phyloP scores from a whole-genome alignment of 768 basidiomycete species.

The Panaeolus papilionaceus region DNA sequence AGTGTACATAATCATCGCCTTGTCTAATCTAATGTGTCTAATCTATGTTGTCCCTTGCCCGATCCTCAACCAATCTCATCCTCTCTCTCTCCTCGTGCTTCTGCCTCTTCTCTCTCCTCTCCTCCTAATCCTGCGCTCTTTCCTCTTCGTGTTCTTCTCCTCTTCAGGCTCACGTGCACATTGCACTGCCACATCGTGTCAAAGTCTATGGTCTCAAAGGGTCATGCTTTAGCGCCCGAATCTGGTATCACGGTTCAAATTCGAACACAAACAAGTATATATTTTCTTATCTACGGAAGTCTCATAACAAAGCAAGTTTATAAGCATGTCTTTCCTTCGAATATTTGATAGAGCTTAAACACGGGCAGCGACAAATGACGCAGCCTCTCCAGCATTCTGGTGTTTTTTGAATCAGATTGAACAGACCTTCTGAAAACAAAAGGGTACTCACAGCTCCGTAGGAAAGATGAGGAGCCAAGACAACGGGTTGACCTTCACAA shows the following conservation, averaged over 20 bases:
- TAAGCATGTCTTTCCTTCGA: neutral
- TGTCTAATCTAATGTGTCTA: too few relatives aligned
- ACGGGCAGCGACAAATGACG: neutral
- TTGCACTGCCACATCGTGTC: too few relatives aligned
- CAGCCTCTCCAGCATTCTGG: conserved; percentile 2
- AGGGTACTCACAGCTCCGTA: neutral
- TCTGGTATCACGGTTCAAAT: neutral
- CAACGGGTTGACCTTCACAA: conserved; percentile 15
- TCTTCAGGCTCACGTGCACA: too few relatives aligned
- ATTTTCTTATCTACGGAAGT: neutral
- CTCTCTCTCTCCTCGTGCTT: too few relatives aligned
- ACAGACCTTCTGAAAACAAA: neutral
- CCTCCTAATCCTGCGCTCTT: too few relatives aligned
- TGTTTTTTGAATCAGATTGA: neutral
- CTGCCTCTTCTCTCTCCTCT: too few relatives aligned
- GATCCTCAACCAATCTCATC: too few relatives aligned
- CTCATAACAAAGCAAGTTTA: neutral
- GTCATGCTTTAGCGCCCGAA: neutral
- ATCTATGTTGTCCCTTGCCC: too few relatives aligned
- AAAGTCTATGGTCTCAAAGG: neutral
- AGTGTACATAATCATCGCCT: too few relatives aligned
- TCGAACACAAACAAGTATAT: neutral
- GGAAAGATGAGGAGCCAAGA: neutral
- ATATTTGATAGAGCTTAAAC: neutral
- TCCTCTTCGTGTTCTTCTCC: too few relatives aligned